Base-by-base conservation (phyloP, 257 asterid species). In the Osmanthus fragrans region DNA sequence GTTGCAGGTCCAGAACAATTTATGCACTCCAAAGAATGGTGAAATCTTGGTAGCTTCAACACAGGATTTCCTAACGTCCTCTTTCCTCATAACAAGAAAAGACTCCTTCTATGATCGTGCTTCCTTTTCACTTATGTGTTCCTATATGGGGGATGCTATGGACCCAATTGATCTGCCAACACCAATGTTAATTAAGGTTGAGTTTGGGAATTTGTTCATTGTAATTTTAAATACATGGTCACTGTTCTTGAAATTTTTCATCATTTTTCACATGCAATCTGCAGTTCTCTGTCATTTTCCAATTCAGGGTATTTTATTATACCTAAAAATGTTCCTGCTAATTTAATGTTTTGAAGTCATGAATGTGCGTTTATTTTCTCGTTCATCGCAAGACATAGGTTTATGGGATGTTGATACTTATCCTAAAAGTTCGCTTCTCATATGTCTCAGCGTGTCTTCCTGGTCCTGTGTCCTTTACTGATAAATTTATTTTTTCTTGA, bases 21-120 rank as follows among this genome's bases (percentile, higher is more conserved):
- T 95, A 75, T 95, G 99, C 88, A 95, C 99, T 77, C 99, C 99
- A 27, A 95, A 95, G 85, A 95, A 90, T 85, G 99, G 99, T 67
- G 98, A 95, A 86, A 91, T 95, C 77, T 91, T 95, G 97, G 99
- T 95, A 81, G 99, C 99, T 77, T 95, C 99, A 13, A 95, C 99
- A 6, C 99, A 95, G 72, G 99, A 95, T 87, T 95, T 95, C 88
- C 83, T 95, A 67, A 95, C 99, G n/a, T 90, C 99, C 40, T 95
- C 99, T 70, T 95, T 81, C 84, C 97, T 95, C 82, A 89, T 95
- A 81, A 95, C 99, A 49, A 88, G 99, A 87, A 95, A 93, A 83
- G 99, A 95, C 87, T 91, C 99, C 58, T 95, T 95, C 82, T 95
- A 95, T 74, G 94, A 95, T 54, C 96, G 99, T 13, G 92, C 99